These are phyloP conservation scores for Diospyros lotus DNA, from an alignment of 148 eudicot species.

Conservation along the genomic window DNA sequence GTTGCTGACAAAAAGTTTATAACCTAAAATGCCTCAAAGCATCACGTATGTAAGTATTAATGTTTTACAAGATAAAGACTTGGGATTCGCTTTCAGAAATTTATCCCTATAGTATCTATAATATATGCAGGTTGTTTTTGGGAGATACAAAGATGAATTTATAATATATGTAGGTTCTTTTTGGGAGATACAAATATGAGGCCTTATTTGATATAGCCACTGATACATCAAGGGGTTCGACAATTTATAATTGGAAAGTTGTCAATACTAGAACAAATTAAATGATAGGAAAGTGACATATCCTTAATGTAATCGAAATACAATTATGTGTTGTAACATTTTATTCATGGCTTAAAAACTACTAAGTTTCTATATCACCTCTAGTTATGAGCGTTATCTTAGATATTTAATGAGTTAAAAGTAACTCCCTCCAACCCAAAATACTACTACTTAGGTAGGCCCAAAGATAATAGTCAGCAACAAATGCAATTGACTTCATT, in stretches of 20 bases:
- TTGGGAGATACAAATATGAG: too few species aligned
- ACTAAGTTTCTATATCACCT: background rate
- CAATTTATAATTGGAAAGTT: background rate
- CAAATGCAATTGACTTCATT: background rate
- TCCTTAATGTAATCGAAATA: background rate
- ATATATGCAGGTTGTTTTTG: too few species aligned
- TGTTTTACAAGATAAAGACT: too few species aligned
- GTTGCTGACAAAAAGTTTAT: too few species aligned
- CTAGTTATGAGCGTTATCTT: background rate
- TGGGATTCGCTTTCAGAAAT: too few species aligned
- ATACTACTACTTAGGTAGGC: background rate
- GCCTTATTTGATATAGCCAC: background rate
- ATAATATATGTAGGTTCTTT: too few species aligned
- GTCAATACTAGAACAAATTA: background rate
- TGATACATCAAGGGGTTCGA: background rate
- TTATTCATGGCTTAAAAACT: background rate
- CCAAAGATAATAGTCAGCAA: background rate
- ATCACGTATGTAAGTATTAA: too few species aligned
- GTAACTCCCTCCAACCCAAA: background rate
- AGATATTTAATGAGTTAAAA: background rate
- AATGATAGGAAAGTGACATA: background rate
- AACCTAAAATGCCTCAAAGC: too few species aligned
- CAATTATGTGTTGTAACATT: background rate
- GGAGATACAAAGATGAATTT: too few species aligned
- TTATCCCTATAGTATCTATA: too few species aligned